These are phyloP conservation scores for Neoboletus subvelutipes DNA, from an alignment of 768 basidiomycete species.

Conservation along the genomic window DNA sequence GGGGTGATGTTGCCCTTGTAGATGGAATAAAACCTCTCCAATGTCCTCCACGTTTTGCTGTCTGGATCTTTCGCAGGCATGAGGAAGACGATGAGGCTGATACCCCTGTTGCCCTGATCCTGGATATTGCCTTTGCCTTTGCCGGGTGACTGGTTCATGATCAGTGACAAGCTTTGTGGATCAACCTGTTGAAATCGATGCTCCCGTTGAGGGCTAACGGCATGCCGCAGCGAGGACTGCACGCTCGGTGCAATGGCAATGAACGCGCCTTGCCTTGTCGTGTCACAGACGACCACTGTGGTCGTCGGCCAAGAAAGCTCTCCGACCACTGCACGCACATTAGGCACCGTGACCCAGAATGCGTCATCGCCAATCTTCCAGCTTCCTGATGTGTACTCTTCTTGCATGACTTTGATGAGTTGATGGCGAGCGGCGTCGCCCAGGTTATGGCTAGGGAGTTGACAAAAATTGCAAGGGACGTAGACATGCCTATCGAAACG, in stretches of 20 bases:
- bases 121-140: neutral
- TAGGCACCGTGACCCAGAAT: conserved; percentile 14
- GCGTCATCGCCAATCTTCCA: conserved; percentile 12
- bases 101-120: conserved; percentile 1
- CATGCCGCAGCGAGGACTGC: conserved; percentile 6
- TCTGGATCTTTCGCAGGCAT: conserved; percentile 3
- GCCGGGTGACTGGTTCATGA: neutral
- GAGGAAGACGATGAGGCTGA: conserved; percentile 18
- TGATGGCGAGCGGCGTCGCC: neutral
- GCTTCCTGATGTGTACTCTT: conserved; percentile 6
- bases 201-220: neutral
- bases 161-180: conserved; percentile 1
- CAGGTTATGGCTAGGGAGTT: neutral
- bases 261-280: conserved; percentile 9
- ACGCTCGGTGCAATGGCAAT: conserved; percentile 5
- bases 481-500: conserved; percentile 30
- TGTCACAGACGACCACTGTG: conserved; percentile 20
- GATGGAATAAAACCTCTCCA: conserved; percentile 15
- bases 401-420: conserved; percentile 13
- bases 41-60: conserved; percentile 11
- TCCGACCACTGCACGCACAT: conserved; percentile 19
- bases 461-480: conserved; percentile 9
- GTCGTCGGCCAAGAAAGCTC: conserved; percentile 21
- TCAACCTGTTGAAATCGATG: conserved; percentile 20
- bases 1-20: conserved; percentile 18